Evolutionary conservation across 352 stramenopile species (phyloP).

Genomic region (Globisporangium rhizosaccharum): DNA sequence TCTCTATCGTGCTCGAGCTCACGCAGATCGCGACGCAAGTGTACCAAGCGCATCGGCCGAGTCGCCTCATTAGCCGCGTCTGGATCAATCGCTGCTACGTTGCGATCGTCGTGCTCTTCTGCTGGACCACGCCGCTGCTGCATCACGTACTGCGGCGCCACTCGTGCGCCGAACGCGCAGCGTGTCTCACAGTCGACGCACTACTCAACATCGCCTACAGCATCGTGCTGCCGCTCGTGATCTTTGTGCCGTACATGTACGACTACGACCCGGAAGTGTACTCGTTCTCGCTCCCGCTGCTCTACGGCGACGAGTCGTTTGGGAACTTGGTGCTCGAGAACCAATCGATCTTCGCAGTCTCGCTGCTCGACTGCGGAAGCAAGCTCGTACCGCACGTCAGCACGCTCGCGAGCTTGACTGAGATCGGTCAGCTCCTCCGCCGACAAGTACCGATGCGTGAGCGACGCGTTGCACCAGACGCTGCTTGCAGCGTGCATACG

Average conservation of each 20-base stretch:
- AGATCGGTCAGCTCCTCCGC: slow-evolving; percentile 19
- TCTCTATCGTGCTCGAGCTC: slow-evolving; percentile 3
- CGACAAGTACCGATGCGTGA: too few species aligned
- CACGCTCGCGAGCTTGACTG: slow-evolving; percentile 25
- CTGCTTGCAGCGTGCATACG: too few species aligned
- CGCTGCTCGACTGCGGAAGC: slow-evolving; percentile 2
- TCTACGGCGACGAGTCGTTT: slow-evolving; percentile 42
- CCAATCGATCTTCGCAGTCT: slow-evolving; percentile 11
- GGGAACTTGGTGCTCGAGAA: slow-evolving; percentile 37
- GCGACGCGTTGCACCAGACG: too few species aligned
- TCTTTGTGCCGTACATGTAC: slow-evolving; percentile 28
- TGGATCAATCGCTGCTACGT: slow-evolving; percentile 20
- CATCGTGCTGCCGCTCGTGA: slow-evolving; percentile 24
- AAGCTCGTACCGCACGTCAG: slow-evolving; percentile 11
- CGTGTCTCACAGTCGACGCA: slow-evolving; percentile 11
- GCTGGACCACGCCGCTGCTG: slow-evolving; percentile 19
- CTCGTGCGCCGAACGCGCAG: slow-evolving; percentile 3
- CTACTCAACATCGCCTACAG: slow-evolving; percentile 16
- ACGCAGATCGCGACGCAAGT: slow-evolving; percentile 5
- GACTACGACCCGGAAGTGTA: slow-evolving; percentile 25
- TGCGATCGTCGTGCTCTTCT: slow-evolving; percentile 17
- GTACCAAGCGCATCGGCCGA: slow-evolving; percentile 13
- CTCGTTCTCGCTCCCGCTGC: slow-evolving; percentile 23
- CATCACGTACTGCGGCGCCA: slow-evolving; percentile 8
- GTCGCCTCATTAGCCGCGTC: slow-evolving; percentile 2